Evolutionary conservation across 2,329 filamentous ascomycete species (phyloP).

Genomic region (Pezicula radicicola): DNA sequence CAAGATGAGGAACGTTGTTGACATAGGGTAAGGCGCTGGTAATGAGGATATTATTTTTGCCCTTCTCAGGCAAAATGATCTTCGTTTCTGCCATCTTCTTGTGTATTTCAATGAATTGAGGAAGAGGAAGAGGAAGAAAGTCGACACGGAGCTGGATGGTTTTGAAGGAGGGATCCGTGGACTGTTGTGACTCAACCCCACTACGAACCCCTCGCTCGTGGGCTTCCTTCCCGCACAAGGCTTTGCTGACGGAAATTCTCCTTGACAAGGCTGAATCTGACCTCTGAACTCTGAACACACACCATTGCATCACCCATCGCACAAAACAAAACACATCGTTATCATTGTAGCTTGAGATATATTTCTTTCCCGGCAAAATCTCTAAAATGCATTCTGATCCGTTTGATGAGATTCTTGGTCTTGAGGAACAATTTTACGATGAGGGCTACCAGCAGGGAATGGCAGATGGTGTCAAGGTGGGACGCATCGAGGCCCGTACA

Average conservation of each 20-base stretch:
- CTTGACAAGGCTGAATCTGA: not conserved
- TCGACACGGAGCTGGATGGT: slow-evolving; percentile 1
- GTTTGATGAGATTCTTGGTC: slow-evolving; percentile 46
- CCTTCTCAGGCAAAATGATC: slow-evolving; percentile 61
- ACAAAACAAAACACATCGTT: not conserved
- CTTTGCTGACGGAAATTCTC: not conserved
- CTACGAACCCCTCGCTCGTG: not conserved
- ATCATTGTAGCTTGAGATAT: not conserved
- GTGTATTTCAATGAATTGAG: slow-evolving; percentile 5
- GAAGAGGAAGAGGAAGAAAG: slow-evolving; percentile 2
- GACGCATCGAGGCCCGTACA: slow-evolving; percentile 81
- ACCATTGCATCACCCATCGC: not conserved
- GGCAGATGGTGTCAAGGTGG: slow-evolving; percentile 72
- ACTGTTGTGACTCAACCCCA: not conserved
- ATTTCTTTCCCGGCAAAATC: not conserved
- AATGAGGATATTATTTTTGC: slow-evolving; percentile 84
- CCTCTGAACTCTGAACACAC: not conserved
- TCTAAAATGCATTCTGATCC: slow-evolving; percentile 19
- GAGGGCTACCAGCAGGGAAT: slow-evolving; percentile 77
- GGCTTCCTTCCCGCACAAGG: not conserved
- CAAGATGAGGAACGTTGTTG: slow-evolving; percentile 77
- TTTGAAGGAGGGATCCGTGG: slow-evolving; percentile 6
- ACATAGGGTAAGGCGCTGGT: slow-evolving; percentile 91
- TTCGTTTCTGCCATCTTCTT: slow-evolving; percentile 21
- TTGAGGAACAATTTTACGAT: slow-evolving; percentile 71